Conservation (phyloP, 768 basidiomycete species). For the Filobasidium floriforme region DNA sequence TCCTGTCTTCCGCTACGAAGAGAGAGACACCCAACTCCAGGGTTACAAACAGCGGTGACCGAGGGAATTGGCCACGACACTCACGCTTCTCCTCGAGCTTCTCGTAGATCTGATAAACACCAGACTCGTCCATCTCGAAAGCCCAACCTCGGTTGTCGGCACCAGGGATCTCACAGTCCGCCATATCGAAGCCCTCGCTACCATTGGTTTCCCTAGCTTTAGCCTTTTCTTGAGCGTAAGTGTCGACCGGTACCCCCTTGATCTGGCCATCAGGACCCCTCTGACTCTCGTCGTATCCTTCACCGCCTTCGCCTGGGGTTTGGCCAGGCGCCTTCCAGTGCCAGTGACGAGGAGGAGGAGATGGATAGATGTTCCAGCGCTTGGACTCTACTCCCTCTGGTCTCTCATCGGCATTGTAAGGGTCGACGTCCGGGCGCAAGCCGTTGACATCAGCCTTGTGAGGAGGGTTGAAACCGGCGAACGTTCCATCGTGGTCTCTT, state of each 20-base stretch:
- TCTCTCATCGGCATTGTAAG: conserved; percentile 33
- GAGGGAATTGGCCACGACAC: not conserved
- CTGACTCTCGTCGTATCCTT: conserved; percentile 19
- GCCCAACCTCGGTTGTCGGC: conserved; percentile 55
- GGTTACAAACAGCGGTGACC: conserved; percentile 3
- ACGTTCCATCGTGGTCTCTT: conserved; percentile 73
- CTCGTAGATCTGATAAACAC: conserved; percentile 78
- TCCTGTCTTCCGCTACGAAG: conserved; percentile 41
- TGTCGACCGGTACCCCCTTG: conserved; percentile 23
- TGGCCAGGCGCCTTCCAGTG: conserved; percentile 56
- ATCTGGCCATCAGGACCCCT: conserved; percentile 9
- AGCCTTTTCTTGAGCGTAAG: conserved; percentile 23
- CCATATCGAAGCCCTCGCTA: conserved; percentile 54
- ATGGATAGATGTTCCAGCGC: conserved; percentile 84
- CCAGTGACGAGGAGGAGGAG: conserved; percentile 93
- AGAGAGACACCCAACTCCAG: not conserved
- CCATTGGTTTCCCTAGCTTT: conserved; percentile 24
- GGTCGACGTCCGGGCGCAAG: conserved; percentile 56
- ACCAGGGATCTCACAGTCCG: conserved; percentile 67
- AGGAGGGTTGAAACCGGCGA: conserved; percentile 60
- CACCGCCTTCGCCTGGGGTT: conserved; percentile 36
- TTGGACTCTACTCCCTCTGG: conserved; percentile 39
- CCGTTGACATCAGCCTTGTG: conserved; percentile 57
- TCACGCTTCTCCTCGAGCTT: conserved; percentile 15
- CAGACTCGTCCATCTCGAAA: conserved; percentile 68